These are phyloP conservation scores for Miscanthus lutarioriparius DNA, from an alignment of 176 grass and related monocot genomes.

Conservation along the genomic window DNA sequence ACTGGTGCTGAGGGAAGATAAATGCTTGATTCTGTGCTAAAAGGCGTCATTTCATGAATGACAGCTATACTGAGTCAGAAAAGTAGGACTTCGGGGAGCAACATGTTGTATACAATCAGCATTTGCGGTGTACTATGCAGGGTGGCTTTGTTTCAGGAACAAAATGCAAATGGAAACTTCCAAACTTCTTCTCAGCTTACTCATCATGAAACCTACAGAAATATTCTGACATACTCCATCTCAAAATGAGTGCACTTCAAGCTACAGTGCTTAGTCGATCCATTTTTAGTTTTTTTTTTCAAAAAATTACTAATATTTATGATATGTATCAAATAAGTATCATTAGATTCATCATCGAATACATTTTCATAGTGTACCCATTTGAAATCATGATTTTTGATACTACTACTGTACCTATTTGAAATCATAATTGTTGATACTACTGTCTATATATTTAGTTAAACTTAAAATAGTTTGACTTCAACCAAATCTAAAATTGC, in stretches of 20 bases:
- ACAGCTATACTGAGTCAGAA: not conserved
- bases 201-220: not conserved
- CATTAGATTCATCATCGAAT: not conserved
- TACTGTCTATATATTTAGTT: not conserved
- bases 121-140: not conserved
- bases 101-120: not conserved
- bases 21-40: not conserved
- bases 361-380: not conserved
- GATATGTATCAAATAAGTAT: not conserved
- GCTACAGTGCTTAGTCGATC: not conserved
- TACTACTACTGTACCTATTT: not conserved
- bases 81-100: not conserved
- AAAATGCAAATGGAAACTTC: not conserved
- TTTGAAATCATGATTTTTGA: not conserved
- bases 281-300: not conserved
- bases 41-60: not conserved
- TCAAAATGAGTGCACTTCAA: not conserved
- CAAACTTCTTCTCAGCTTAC: not conserved
- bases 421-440: not conserved
- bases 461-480: not conserved
- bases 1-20: too few species aligned
- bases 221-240: not conserved
- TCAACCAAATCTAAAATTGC: not conserved
- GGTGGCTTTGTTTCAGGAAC: not conserved
- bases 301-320: not conserved